Base-by-base conservation (phyloP, 345 rosid genomes). In the Turritis glabra region DNA sequence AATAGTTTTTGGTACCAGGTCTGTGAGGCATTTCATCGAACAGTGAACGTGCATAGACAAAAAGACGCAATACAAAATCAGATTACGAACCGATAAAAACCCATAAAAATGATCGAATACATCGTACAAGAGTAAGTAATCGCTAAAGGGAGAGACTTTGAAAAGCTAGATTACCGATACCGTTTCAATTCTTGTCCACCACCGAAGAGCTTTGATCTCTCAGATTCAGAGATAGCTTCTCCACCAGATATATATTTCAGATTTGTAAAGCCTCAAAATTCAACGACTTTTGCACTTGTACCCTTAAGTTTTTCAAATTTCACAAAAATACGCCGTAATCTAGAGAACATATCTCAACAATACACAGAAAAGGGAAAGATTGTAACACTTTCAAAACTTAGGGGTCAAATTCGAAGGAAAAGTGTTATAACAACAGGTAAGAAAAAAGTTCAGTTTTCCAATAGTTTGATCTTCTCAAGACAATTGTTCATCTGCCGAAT, bases 381-480 rank as follows among this genome's bases (percentile, higher is more conserved):
- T 73, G 12, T 14, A 54, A 54, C 8, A 44, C 4, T 53, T 64
- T n/a, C 26, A 54, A 73, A 74, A 74, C 50, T 55, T n/a, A 8
- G 5, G 23, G 18, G 35, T 58, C 15, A 38, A 65, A 67, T 37
- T 48, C 44, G 46, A 59, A 57, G 37, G 19, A 8, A n/a, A 60
- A 71, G 18, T 12, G 13, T 17, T 7, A n/a, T n/a, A n/a, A n/a
- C 1, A 17, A 7, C 65, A 27, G 1, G 15, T 26, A 33, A 44
- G 2, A 1, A 13, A 21, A 71, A 23, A 0, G 0, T 62, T 74
- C 27, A 86, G 26, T 79, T 80, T 51, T 85, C 85, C 85, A 89
- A 77, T 32, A 72, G 23, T 80, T 88, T 93, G 21, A 93, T 84
- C 85, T 86, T 87, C 48, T 87, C 93, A 38, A 83, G 78, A 82